A percentile compares a stretch with the other conserved stretches of the same genome.
Conservation (phyloP, 306 rosid genomes). For the Astragalus glycyphyllos region DNA sequence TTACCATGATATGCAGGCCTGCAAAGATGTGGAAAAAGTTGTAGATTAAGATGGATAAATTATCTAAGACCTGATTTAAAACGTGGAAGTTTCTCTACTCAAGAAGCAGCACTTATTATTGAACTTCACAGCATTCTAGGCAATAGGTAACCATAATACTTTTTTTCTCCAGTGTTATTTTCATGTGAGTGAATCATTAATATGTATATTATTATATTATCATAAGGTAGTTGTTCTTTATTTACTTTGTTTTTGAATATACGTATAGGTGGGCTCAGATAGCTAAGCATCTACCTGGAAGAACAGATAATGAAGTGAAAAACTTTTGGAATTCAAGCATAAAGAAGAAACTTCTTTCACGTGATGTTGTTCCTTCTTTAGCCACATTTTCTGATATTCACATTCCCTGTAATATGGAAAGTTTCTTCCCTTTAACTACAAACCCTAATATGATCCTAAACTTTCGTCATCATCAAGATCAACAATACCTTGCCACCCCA, state of each 20-base stretch:
- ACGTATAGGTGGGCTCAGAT: constrained; percentile 90
- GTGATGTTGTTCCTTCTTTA: constrained; percentile 53
- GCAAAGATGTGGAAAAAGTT: constrained; percentile 96
- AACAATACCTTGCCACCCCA: constrained; percentile 61
- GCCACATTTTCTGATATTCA: constrained; percentile 60
- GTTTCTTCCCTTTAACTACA: constrained; percentile 56
- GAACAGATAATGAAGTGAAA: constrained; percentile 99
- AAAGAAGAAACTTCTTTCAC: constrained; percentile 80
- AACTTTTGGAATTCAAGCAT: constrained; percentile 98
- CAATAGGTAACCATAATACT: constrained; percentile 59
- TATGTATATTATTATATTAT: constrained; percentile 13
- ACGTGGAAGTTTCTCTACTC: constrained; percentile 93
- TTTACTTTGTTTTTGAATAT: background rate
- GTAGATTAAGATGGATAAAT: constrained; percentile 95
- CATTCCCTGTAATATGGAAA: constrained; percentile 49
- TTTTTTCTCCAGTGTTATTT: background rate
- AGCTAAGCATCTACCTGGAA: constrained; percentile 94
- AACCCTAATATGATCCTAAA: constrained; percentile 59
- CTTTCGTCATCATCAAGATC: constrained; percentile 45
- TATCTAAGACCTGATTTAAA: constrained; percentile 94
- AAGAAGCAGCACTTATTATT: constrained; percentile 86
- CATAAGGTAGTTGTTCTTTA: constrained; percentile 9
- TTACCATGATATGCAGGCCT: constrained; percentile 54
- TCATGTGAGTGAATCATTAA: constrained; percentile 4
- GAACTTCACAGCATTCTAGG: constrained; percentile 94